These are phyloP conservation scores for Camelina hispida DNA, from an alignment of 345 rosid species.

Conservation along the genomic window DNA sequence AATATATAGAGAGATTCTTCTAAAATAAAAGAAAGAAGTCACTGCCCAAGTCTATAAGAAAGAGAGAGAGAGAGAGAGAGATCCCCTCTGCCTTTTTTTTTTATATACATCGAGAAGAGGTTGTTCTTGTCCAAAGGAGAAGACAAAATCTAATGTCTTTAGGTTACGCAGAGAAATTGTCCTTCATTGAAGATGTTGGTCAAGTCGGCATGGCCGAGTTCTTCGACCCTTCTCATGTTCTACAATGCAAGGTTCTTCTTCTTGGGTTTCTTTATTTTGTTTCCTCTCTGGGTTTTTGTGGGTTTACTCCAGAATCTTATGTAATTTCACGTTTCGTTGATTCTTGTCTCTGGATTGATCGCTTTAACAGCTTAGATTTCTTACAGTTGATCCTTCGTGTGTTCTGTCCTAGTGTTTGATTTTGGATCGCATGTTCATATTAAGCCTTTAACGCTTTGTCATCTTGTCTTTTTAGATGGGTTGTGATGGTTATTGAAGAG, in stretches of 20 bases:
- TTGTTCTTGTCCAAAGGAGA: constrained; percentile 28
- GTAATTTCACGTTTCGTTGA: constrained; percentile 9
- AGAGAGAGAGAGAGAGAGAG: neutral
- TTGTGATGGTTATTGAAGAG: constrained; percentile 5
- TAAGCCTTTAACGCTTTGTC: constrained; percentile 1
- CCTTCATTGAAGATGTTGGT: constrained; percentile 99
- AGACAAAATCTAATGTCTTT: constrained; percentile 67
- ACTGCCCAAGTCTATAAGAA: constrained; percentile 24
- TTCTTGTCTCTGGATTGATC: constrained; percentile 12
- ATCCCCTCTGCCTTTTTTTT: constrained; percentile 22
- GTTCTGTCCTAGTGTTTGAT: constrained; percentile 13
- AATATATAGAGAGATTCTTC: neutral
- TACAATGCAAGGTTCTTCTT: constrained; percentile 71
- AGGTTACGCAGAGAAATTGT: constrained; percentile 98
- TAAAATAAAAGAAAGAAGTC: constrained; percentile 6
- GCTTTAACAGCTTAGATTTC: neutral
- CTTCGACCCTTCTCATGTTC: constrained; percentile 73
- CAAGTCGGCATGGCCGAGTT: constrained; percentile 93
- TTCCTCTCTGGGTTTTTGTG: constrained; percentile 8
- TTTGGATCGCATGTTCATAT: neutral
- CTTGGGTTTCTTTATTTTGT: neutral
- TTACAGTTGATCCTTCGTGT: constrained; percentile 14
- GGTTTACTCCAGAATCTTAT: constrained; percentile 25
- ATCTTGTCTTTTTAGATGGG: neutral
- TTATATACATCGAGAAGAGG: constrained; percentile 16